These are phyloP conservation scores for Stephanodiscus minutulus DNA, from an alignment of 108 stramenopile species.

Conservation along the genomic window DNA sequence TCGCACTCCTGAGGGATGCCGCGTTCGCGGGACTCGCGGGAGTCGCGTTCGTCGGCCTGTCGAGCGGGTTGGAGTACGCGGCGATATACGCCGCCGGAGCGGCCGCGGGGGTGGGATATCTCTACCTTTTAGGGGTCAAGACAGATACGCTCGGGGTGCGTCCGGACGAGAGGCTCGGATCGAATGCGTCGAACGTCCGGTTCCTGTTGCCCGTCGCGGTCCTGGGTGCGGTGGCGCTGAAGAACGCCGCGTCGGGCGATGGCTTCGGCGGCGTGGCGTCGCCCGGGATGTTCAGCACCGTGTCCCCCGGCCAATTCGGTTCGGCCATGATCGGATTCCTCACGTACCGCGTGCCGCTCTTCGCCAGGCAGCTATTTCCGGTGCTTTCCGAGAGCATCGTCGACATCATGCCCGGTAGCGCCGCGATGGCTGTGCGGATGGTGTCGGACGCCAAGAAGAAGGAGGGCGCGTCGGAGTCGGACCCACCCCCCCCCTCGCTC, in stretches of 20 bases:
- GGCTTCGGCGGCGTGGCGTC: slow-evolving; percentile 37
- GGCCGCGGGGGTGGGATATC: slow-evolving; percentile 66
- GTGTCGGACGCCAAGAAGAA: slow-evolving; percentile 28
- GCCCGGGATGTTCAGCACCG: slow-evolving; percentile 51
- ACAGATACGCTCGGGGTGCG: slow-evolving; percentile 72
- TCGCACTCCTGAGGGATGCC: slow-evolving; percentile 55
- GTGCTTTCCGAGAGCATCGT: slow-evolving; percentile 52
- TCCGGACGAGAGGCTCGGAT: slow-evolving; percentile 57
- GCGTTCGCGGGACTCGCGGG: slow-evolving; percentile 64
- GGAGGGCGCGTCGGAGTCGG: slow-evolving; percentile 8
- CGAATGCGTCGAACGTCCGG: slow-evolving; percentile 63
- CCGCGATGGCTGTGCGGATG: slow-evolving; percentile 26
- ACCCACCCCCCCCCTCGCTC: slow-evolving; percentile 1
- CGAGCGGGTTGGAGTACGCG: slow-evolving; percentile 61
- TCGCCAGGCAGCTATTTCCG: slow-evolving; percentile 67
- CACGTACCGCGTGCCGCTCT: slow-evolving; percentile 82
- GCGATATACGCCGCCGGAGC: slow-evolving; percentile 69
- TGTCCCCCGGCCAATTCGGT: slow-evolving; percentile 77
- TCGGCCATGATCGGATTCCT: slow-evolving; percentile 82
- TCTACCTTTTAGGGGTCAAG: slow-evolving; percentile 75
- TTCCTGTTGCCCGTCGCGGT: slow-evolving; percentile 74
- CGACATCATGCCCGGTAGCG: slow-evolving; percentile 46
- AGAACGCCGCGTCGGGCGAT: slow-evolving; percentile 52
- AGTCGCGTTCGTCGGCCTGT: slow-evolving; percentile 51
- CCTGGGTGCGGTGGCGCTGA: slow-evolving; percentile 62